These are phyloP conservation scores for Fonsecaea erecta DNA, from an alignment of 2,329 filamentous ascomycete species.

Conservation along the genomic window DNA sequence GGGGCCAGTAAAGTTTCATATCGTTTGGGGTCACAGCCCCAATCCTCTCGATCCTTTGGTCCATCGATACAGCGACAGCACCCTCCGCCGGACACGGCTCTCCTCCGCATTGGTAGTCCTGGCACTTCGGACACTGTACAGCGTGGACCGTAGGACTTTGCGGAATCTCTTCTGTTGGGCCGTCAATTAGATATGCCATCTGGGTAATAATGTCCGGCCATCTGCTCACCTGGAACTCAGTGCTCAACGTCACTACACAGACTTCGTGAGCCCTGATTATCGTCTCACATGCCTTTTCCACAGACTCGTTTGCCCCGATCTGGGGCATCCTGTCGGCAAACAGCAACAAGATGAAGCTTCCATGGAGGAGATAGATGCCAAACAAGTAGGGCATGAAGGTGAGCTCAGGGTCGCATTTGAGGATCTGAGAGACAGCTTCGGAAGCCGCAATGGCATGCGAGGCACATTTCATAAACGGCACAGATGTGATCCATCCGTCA, in stretches of 20 bases:
- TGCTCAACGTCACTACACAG: slow-evolving; percentile 56
- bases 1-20: too few relatives aligned
- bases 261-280: slow-evolving; percentile 58
- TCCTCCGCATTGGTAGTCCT: slow-evolving; percentile 45
- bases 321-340: slow-evolving; percentile 56
- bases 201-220: too few relatives aligned
- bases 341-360: slow-evolving; percentile 56
- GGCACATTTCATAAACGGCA: slow-evolving; percentile 51
- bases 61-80: slow-evolving; percentile 59
- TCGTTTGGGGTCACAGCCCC: slow-evolving; percentile 31
- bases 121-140: slow-evolving; percentile 53
- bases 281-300: slow-evolving; percentile 53
- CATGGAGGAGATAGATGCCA: slow-evolving; percentile 58
- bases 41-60: slow-evolving; percentile 49
- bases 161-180: slow-evolving; percentile 57
- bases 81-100: slow-evolving; percentile 52
- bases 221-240: slow-evolving; percentile 48
- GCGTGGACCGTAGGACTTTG: slow-evolving; percentile 56
- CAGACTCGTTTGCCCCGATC: slow-evolving; percentile 40
- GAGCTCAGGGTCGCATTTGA: slow-evolving; percentile 55
- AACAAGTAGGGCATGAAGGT: slow-evolving; percentile 60
- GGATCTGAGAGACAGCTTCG: slow-evolving; percentile 52
- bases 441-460: slow-evolving; percentile 54
- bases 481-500: slow-evolving; percentile 53
- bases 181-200: slow-evolving; percentile 3